A percentile compares a stretch with the other conserved stretches of the same genome.
Evolutionary conservation across 1,139 yeast genomes (phyloP).

Genomic region (Taiozyma sp.): DNA sequence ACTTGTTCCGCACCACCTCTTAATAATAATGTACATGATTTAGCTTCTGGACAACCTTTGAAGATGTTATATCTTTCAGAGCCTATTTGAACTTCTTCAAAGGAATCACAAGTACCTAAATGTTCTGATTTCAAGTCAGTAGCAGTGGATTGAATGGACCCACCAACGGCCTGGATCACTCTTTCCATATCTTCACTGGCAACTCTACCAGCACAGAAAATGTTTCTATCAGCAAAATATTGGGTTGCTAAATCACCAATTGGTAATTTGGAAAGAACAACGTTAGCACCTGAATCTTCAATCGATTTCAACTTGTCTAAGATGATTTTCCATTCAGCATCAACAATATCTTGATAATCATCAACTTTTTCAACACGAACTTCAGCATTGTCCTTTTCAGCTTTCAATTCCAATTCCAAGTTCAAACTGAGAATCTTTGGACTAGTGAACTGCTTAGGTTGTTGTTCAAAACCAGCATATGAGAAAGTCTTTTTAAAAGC

Average conservation of each 20-base stretch:
- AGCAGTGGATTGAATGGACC: constrained; percentile 82
- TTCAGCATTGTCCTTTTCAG: constrained; percentile 99
- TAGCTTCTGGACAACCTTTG: constrained; percentile 87
- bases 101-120: constrained; percentile 79
- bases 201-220: constrained; percentile 98
- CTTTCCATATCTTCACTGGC: constrained; percentile 86
- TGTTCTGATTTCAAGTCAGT: constrained; percentile 68
- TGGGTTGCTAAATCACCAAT: constrained; percentile 99
- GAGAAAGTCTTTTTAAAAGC: constrained; percentile 97
- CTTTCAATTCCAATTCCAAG: constrained; percentile 93
- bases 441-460: constrained; percentile 76
- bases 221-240: constrained; percentile 91
- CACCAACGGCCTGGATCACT: constrained; percentile 93
- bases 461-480: constrained; percentile 98
- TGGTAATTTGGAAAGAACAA: constrained; percentile 90
- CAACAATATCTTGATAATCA: constrained; percentile 94
- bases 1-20: constrained; percentile 99
- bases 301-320: constrained; percentile 82
- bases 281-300: constrained; percentile 82
- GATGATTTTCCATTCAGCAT: constrained; percentile 97
- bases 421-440: constrained; percentile 85
- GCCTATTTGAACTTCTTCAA: constrained; percentile 95
- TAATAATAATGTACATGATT: constrained; percentile 87
- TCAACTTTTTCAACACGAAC: constrained; percentile 91
- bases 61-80: constrained; percentile 91